phyloP scores from a whole-genome alignment of 2,329 filamentous ascomycete genomes.

The Monosporascus cannonballus region DNA sequence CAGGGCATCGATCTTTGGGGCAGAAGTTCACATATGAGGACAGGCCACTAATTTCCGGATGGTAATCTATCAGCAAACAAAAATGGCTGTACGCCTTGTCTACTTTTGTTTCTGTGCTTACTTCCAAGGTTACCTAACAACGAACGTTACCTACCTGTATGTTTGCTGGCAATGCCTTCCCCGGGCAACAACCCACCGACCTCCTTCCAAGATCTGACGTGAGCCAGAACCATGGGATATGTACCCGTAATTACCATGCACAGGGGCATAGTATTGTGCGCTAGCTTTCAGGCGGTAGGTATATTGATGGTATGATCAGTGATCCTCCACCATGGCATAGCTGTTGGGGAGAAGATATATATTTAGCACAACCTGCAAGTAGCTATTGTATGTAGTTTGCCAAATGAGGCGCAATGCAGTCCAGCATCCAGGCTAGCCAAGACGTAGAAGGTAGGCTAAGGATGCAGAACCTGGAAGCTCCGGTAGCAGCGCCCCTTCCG shows the following conservation, averaged over 20 bases:
- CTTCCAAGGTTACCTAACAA: no score
- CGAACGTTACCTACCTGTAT: no score
- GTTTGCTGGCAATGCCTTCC: no score
- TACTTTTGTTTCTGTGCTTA: no score
- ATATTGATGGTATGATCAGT: background rate
- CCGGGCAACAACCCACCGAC: no score
- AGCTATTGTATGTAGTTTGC: background rate
- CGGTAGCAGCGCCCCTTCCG: no score
- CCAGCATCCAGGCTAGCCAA: no score
- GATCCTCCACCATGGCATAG: background rate
- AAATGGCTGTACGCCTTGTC: background rate
- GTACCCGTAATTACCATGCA: no score
- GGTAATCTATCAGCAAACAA: background rate
- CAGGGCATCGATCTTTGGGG: background rate
- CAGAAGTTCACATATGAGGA: background rate
- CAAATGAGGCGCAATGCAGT: background rate
- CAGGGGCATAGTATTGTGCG: background rate
- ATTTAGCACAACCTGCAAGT: background rate
- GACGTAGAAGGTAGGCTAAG: no score
- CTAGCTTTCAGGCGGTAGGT: background rate
- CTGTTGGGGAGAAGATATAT: background rate
- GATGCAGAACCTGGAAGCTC: no score
- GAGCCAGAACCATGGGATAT: no score
- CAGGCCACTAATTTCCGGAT: background rate
- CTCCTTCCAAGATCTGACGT: no score